Base-by-base conservation (phyloP, 176 grass and related monocot species). In the Triticum timopheevii region DNA sequence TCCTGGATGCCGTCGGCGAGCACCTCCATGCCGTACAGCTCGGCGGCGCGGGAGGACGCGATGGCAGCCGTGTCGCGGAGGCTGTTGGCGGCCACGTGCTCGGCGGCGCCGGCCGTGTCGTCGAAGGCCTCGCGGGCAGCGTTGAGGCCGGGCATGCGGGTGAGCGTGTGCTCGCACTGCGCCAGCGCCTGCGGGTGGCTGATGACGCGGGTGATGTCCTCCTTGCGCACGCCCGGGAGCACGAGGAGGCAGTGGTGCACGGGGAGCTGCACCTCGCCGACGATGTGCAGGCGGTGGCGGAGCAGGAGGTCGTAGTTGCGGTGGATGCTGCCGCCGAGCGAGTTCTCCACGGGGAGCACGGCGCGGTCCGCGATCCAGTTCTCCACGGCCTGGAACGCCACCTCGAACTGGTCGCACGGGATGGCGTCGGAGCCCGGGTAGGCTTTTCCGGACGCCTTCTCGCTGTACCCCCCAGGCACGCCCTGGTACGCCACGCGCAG, bases 391-490 rank as follows among this genome's bases (percentile, higher is more conserved):
- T 92, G 89, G 87, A 98, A 98, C 25, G 95, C 95, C 35, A 95
- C 93, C 86, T 98, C 95, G 82, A 98, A 98, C 85, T 98, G 95
- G 86, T 98, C 95, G 83, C 95, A 98, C 4, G 95, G 95, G 65
- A 98, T 90, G 73, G 95, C 93, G 56, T 98, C 89, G 35, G 89
- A 84, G 12, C 94, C 90, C 4, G 73, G 83, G 89, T 98, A 98
- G 5, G 95, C 95, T 54, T 98, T 98, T 11, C 91, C 93, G 11
- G 95, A 89, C 52, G 95, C 95, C 66, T 94, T 76, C 73, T 76
- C 73, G 90, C 94, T 97, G 90, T 97, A 73, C 33, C 61, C 66
- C 11, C 86, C 85, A 0, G 95, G 93, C 4, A 95, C 87, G 8
- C 95, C 95, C 87, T 98, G 95, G 87, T 98, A 98, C 23, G 95